phyloP scores from a whole-genome alignment of 1,139 yeast species.

The Spencermartinsiella ligniputridi region DNA sequence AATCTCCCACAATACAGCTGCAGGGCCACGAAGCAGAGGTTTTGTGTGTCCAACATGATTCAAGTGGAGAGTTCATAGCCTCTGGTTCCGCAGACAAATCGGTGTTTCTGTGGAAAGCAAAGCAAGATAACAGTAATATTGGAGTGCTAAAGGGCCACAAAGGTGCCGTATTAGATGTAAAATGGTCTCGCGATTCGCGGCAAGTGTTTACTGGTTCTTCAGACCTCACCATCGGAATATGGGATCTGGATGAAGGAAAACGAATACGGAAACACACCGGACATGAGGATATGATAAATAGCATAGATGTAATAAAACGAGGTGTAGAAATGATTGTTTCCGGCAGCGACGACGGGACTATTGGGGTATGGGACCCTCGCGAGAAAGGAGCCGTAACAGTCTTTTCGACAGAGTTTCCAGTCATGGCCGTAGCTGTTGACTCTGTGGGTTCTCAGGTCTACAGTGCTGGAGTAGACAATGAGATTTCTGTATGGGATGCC shows the following conservation, averaged over 20 bases:
- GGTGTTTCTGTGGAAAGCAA: constrained; percentile 42
- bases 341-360: constrained; percentile 63
- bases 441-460: constrained; percentile 43
- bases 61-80: constrained; percentile 31
- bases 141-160: constrained; percentile 46
- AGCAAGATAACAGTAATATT: constrained; percentile 35
- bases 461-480: constrained; percentile 65
- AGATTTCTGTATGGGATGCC: constrained; percentile 53
- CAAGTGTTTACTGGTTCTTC: constrained; percentile 43
- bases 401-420: constrained; percentile 50
- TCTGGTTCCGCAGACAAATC: constrained; percentile 33
- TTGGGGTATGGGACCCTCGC: constrained; percentile 59
- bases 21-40: constrained; percentile 29
- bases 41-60: constrained; percentile 30
- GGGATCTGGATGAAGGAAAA: constrained; percentile 55
- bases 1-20: constrained; percentile 13
- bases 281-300: constrained; percentile 55
- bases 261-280: constrained; percentile 51
- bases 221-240: constrained; percentile 46
- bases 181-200: constrained; percentile 43
- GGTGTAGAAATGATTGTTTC: constrained; percentile 41
- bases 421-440: constrained; percentile 48
- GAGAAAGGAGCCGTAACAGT: constrained; percentile 40
- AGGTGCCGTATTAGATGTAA: constrained; percentile 45
- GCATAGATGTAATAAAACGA: constrained; percentile 38